Conservation (phyloP, 352 stramenopile species). For the Thalassiosira mediterranea region DNA sequence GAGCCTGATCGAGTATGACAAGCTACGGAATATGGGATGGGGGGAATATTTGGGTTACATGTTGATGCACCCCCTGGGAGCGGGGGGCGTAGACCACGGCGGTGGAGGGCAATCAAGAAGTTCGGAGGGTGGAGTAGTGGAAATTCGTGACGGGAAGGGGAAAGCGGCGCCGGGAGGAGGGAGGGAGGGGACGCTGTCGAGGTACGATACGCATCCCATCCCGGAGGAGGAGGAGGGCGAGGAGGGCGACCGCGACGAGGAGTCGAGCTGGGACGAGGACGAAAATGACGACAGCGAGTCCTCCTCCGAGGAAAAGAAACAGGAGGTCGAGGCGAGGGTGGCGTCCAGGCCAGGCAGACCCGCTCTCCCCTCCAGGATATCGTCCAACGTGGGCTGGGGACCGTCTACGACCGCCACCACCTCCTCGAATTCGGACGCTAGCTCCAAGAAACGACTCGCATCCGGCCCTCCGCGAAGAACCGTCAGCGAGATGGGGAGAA, state of each 20-base stretch:
- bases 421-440: background rate
- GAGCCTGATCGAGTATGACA: slow-evolving; percentile 70
- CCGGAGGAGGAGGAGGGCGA: slow-evolving; percentile 12
- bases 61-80: slow-evolving; percentile 19
- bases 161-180: too few species aligned
- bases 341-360: slow-evolving; percentile 9
- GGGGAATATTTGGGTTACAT: slow-evolving; percentile 37
- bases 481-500: slow-evolving; percentile 31
- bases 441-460: background rate
- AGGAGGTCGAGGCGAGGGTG: background rate
- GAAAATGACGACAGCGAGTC: background rate
- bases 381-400: slow-evolving; percentile 57
- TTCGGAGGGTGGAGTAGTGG: background rate
- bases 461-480: slow-evolving; percentile 15
- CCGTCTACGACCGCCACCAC: background rate
- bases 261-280: slow-evolving; percentile 12
- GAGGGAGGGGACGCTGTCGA: background rate
- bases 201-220: slow-evolving; percentile 28
- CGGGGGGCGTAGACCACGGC: background rate
- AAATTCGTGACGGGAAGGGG: background rate
- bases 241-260: background rate
- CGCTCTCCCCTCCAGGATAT: slow-evolving; percentile 33
- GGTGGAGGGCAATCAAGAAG: too few species aligned
- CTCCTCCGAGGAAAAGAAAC: background rate
- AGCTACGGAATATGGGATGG: slow-evolving; percentile 59